Evolutionary conservation across 2,329 filamentous ascomycete species (phyloP).

Genomic region (Aplosporella prunicola): DNA sequence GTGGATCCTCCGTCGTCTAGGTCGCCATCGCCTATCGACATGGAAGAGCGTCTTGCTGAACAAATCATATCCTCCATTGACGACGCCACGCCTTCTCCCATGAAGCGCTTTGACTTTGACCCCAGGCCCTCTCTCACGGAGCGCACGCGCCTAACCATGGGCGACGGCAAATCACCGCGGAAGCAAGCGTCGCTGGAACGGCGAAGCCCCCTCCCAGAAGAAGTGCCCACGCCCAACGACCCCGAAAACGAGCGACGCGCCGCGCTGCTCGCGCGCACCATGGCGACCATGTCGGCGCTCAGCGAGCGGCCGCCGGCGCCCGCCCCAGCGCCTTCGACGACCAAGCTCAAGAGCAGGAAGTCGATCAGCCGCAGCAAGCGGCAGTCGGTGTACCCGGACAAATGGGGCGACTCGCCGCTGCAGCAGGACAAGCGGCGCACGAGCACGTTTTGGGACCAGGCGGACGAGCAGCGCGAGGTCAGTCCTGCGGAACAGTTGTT

Average conservation of each 20-base stretch:
- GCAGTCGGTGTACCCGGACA: conserved; percentile 39
- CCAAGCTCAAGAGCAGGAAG: no score
- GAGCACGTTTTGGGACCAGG: no score
- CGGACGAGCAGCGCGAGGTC: no score
- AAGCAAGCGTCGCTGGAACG: conserved; percentile 17
- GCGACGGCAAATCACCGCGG: conserved; percentile 16
- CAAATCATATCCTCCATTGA: conserved; percentile 32
- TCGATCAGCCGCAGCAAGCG: conserved; percentile 18
- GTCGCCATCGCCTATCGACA: not conserved
- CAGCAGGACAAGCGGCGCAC: no score
- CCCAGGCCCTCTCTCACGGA: conserved; percentile 34
- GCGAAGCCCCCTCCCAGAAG: not conserved
- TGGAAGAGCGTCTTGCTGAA: conserved; percentile 20
- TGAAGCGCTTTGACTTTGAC: conserved; percentile 19
- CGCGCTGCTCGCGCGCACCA: conserved; percentile 63
- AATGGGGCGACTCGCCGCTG: conserved; percentile 49
- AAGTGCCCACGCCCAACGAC: conserved; percentile 19
- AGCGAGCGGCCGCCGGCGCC: conserved; percentile 25
- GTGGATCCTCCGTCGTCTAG: not conserved
- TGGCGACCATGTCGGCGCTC: conserved; percentile 65
- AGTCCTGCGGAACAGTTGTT: conserved; percentile 29
- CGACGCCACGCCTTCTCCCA: conserved; percentile 31
- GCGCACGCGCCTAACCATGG: conserved; percentile 38
- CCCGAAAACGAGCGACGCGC: conserved; percentile 22
- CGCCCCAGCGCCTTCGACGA: conserved; percentile 15